phyloP scores from a whole-genome alignment of 176 grass and related monocot species.

The Saccharum officinarum region DNA sequence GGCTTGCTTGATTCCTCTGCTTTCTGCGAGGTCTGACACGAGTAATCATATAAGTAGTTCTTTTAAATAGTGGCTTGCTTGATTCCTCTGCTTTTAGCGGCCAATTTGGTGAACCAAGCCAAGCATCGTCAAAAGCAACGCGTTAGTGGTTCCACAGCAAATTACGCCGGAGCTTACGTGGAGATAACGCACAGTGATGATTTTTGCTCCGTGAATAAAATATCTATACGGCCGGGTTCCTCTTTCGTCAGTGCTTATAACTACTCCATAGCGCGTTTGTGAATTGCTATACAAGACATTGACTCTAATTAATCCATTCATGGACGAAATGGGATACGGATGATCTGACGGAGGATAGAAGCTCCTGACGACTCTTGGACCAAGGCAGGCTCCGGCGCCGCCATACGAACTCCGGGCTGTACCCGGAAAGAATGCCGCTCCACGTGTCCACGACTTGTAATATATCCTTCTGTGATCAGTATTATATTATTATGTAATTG shows the following conservation, averaged over 20 bases:
- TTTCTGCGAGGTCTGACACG: not conserved
- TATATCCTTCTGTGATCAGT: not conserved
- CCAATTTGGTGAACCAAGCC: not conserved
- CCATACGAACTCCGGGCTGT: not conserved
- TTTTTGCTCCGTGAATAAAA: not conserved
- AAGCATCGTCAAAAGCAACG: not conserved
- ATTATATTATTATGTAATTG: not conserved
- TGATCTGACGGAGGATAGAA: constrained; percentile 4
- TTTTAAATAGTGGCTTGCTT: not conserved
- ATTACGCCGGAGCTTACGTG: constrained; percentile 28
- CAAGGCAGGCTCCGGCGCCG: not conserved
- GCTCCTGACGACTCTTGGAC: not conserved
- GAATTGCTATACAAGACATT: constrained; percentile 5
- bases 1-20: not conserved
- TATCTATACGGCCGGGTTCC: not conserved
- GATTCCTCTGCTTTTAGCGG: not conserved
- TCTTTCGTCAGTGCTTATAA: not conserved
- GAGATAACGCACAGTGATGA: not conserved
- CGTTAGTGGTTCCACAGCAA: not conserved
- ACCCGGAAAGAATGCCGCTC: not conserved
- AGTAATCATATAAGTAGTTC: too few relatives aligned
- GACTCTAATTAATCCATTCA: not conserved
- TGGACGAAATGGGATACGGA: not conserved
- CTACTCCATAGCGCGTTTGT: not conserved
- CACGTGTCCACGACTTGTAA: not conserved